Evolutionary conservation across 2,329 filamentous ascomycete species (phyloP).

Genomic region (Colletotrichum cuscutae): DNA sequence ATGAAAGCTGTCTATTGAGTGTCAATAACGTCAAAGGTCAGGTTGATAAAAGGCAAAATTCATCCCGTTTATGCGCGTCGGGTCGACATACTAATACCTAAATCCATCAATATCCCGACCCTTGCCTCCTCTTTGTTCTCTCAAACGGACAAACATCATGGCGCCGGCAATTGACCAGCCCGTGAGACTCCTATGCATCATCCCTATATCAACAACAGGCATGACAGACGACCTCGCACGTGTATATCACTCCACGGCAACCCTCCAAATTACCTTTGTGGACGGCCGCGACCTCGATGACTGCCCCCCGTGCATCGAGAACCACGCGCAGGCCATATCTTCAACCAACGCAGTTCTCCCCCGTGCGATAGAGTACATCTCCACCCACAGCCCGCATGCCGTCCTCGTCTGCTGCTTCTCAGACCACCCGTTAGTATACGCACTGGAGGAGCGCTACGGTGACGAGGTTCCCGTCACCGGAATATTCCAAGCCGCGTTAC

Average conservation of each 20-base stretch:
- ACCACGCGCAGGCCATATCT: neutral
- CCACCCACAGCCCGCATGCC: neutral
- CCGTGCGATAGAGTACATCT: constrained; percentile 1
- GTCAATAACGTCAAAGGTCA: neutral
- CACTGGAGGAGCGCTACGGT: neutral
- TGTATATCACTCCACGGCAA: neutral
- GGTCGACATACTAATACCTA: neutral
- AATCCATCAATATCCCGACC: neutral
- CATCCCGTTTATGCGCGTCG: neutral
- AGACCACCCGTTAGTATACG: constrained; percentile 21
- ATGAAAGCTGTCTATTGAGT: neutral
- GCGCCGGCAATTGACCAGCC: neutral
- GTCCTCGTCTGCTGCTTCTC: constrained; percentile 32
- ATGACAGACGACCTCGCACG: constrained; percentile 18
- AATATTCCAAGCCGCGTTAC: constrained; percentile 20
- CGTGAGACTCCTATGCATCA: constrained; percentile 15
- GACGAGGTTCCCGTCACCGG: neutral
- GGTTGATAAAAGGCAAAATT: neutral
- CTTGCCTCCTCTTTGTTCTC: too few species aligned
- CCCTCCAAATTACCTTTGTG: constrained; percentile 4
- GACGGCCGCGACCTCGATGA: constrained; percentile 5
- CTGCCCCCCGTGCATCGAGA: constrained; percentile 27
- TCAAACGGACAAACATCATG: neutral
- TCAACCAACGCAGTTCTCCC: constrained; percentile 10
- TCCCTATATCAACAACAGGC: constrained; percentile 24